These are phyloP conservation scores for Rhodotorula sp. DNA, from an alignment of 1,284 basidiomycete genomes.

Conservation along the genomic window DNA sequence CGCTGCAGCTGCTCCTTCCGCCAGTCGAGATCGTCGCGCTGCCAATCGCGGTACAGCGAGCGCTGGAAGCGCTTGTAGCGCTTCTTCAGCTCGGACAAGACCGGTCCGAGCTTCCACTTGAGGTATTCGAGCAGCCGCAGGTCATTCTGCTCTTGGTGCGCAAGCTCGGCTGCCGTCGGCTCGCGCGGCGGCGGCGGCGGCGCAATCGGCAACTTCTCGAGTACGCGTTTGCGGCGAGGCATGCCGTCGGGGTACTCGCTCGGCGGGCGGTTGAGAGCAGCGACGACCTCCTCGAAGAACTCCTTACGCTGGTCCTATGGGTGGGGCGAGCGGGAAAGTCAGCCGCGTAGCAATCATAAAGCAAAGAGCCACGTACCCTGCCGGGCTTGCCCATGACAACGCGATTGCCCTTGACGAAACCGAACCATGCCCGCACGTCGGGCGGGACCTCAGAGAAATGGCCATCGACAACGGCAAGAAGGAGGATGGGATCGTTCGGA, in stretches of 20 bases:
- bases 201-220: slow-evolving; percentile 84
- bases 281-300: slow-evolving; percentile 77
- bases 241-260: slow-evolving; percentile 89
- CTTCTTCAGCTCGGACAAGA: slow-evolving; percentile 84
- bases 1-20: slow-evolving; percentile 46
- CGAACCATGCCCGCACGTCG: slow-evolving; percentile 93
- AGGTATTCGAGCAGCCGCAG: slow-evolving; percentile 75
- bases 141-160: slow-evolving; percentile 80
- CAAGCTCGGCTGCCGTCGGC: slow-evolving; percentile 79
- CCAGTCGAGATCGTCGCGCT: slow-evolving; percentile 50
- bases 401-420: slow-evolving; percentile 70
- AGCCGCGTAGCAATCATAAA: too few species aligned
- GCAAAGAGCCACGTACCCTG: slow-evolving; percentile 46
- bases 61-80: slow-evolving; percentile 92
- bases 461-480: slow-evolving; percentile 86
- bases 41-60: slow-evolving; percentile 65
- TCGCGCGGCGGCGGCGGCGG: slow-evolving; percentile 83
- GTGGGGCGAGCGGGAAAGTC: background rate
- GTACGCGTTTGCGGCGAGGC: slow-evolving; percentile 75
- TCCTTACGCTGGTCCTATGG: slow-evolving; percentile 61
- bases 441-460: slow-evolving; percentile 67
- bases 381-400: slow-evolving; percentile 64
- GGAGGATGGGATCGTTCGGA: slow-evolving; percentile 86
- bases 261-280: slow-evolving; percentile 71
- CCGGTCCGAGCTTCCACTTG: slow-evolving; percentile 81